Evolutionary conservation across 805 yeast genomes (phyloP).

Genomic region (Candida arabinofermentans): DNA sequence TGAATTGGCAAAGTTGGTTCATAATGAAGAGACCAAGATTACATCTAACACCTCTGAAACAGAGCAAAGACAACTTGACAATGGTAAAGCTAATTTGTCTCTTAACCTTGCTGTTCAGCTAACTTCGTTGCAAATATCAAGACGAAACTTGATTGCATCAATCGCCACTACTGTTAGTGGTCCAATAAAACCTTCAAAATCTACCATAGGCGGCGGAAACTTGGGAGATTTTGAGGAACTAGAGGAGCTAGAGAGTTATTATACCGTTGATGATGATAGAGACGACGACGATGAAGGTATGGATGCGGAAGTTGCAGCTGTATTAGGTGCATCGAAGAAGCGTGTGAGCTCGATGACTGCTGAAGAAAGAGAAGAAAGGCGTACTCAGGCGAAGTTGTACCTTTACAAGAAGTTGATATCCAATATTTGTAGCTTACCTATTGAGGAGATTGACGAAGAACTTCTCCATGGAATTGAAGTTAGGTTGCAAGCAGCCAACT

Average conservation of each 20-base stretch:
- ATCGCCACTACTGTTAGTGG: constrained; percentile 23
- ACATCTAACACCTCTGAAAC: constrained; percentile 6
- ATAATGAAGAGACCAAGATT: constrained; percentile 41
- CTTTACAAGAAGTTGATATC: constrained; percentile 68
- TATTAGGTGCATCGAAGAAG: neutral
- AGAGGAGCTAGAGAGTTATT: neutral
- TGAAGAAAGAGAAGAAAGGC: constrained; percentile 11
- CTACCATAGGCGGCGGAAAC: constrained; percentile 3
- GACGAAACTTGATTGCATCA: constrained; percentile 33
- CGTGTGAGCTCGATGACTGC: neutral
- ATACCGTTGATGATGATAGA: neutral
- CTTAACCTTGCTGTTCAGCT: constrained; percentile 34
- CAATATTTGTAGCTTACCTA: constrained; percentile 68
- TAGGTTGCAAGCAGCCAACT: constrained; percentile 24
- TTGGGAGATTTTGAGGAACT: constrained; percentile 21
- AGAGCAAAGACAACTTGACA: too few relatives aligned
- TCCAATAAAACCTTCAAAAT: neutral
- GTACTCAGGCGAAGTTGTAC: constrained; percentile 40
- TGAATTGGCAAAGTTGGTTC: constrained; percentile 53
- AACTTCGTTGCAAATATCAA: constrained; percentile 36
- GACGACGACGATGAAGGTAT: neutral
- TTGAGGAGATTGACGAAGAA: constrained; percentile 74
- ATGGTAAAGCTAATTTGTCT: too few relatives aligned
- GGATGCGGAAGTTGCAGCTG: neutral
- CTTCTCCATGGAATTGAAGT: constrained; percentile 74